Base-by-base conservation (phyloP, 352 stramenopile genomes). In the Phytophthora idaei region DNA sequence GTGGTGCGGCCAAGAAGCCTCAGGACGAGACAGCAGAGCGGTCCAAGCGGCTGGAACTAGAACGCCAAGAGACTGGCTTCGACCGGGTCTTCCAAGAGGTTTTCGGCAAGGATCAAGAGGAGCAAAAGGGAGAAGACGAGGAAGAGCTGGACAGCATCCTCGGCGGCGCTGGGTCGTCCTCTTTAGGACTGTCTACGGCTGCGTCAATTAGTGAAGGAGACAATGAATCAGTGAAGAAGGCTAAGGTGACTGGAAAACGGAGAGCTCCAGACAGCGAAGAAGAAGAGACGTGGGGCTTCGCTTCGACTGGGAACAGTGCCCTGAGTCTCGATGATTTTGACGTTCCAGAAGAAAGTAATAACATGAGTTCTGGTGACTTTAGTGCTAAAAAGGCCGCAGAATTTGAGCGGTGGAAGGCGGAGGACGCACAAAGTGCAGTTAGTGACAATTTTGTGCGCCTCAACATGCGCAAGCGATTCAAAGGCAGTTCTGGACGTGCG, bases 371-470 rank as follows among this genome's bases (percentile, higher is more conserved):
- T 17, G 31, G 27, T 49, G 42, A 2, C 5, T 39, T 54, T 39
- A 48, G 6, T 44, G 44, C 15, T 15, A 60, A 47, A 15, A 74
- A 76, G 25, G 48, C 51, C 8, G 64, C 59, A 17, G 69, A 75
- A 28, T 90, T 92, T 61, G 71, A 76, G 36, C 72, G 72, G 1
- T 93, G 76, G 73, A 93, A 93, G 57, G 70, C 80, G 5, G 82
- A 88, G 45, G 69, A 85, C 15, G 65, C 61, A 9, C 77, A 73
- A 31, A 77, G 77, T 55, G 51, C 56, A 2, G 80, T 94, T 10
- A 89, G 83, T 61, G 77, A 89, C 68, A 95, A 95, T 60, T 95
- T 92, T 64, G 83, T 95, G 25, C 78, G 78, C 34, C 76, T 93
- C 5, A 87, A 91, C 54, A 92, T 93, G 87, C 81, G 85, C 15